These are phyloP conservation scores for Martiniozyma abietophila DNA, from an alignment of 805 yeast species.

Conservation along the genomic window DNA sequence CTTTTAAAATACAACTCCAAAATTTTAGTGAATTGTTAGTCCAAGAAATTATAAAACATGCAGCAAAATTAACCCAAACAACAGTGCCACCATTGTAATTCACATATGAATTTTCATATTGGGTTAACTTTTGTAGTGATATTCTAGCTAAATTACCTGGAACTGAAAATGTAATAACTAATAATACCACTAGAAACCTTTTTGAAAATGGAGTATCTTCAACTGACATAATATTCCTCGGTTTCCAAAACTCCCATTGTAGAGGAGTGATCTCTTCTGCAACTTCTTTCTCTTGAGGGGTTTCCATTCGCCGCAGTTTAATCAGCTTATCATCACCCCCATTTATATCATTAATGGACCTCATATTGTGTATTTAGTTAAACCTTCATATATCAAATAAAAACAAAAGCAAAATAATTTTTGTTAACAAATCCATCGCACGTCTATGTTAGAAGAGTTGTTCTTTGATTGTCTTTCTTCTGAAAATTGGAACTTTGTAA, in stretches of 20 bases:
- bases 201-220: constrained; percentile 15
- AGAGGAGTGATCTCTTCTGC: constrained; percentile 10
- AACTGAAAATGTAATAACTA: constrained; percentile 11
- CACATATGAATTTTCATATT: constrained; percentile 12
- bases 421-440: too few relatives aligned
- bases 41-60: constrained; percentile 63
- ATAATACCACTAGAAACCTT: constrained; percentile 7
- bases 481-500: too few relatives aligned
- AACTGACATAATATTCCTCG: constrained; percentile 11
- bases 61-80: constrained; percentile 69
- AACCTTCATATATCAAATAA: too few relatives aligned
- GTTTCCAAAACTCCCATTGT: constrained; percentile 14
- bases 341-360: too few relatives aligned
- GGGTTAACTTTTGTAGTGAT: constrained; percentile 12
- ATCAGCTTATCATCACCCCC: not conserved
- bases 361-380: too few relatives aligned
- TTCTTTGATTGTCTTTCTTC: too few relatives aligned
- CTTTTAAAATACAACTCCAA: constrained; percentile 11
- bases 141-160: constrained; percentile 13
- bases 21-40: constrained; percentile 11
- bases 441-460: too few relatives aligned
- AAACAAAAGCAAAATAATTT: too few relatives aligned
- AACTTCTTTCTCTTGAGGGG: constrained; percentile 11
- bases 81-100: constrained; percentile 25
- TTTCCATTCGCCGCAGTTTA: not conserved